Conservation (phyloP, 148 eudicot genomes). For the Camellia japonica region DNA sequence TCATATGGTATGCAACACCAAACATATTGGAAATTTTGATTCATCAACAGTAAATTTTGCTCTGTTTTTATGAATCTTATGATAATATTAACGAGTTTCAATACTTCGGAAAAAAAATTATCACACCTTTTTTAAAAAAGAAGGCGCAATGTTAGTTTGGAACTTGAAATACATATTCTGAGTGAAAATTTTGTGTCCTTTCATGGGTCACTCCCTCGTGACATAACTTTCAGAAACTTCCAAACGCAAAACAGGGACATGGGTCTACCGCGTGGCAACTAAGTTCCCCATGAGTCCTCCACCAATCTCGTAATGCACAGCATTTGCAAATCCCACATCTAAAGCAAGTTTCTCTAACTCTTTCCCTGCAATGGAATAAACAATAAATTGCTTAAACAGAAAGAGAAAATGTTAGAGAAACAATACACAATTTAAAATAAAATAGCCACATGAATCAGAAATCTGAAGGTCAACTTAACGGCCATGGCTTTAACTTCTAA, state of each 20-base stretch:
- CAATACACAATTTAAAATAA: neutral
- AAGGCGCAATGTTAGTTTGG: neutral
- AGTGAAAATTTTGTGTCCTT: neutral
- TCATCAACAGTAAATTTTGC: neutral
- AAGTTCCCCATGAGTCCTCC: constrained; percentile 88
- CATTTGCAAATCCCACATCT: constrained; percentile 59
- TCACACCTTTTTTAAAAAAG: neutral
- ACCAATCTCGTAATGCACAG: constrained; percentile 67
- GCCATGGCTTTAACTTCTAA: neutral
- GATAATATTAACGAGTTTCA: neutral
- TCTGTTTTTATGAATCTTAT: neutral
- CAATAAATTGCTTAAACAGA: constrained; percentile 1
- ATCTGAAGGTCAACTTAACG: neutral
- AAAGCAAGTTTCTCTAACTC: constrained; percentile 81
- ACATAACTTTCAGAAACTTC: neutral
- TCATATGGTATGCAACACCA: neutral
- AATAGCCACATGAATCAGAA: neutral
- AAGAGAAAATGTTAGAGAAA: neutral
- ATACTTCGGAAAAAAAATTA: neutral
- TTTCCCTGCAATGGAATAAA: constrained; percentile 45
- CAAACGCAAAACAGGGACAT: neutral
- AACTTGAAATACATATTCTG: neutral
- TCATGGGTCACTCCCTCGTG: neutral
- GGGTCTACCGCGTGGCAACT: constrained; percentile 55
- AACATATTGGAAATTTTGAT: too few species aligned